A percentile compares a stretch with the other conserved stretches of the same genome.
phyloP scores from a whole-genome alignment of 106 monocot species.

The Dendrobium catenatum region DNA sequence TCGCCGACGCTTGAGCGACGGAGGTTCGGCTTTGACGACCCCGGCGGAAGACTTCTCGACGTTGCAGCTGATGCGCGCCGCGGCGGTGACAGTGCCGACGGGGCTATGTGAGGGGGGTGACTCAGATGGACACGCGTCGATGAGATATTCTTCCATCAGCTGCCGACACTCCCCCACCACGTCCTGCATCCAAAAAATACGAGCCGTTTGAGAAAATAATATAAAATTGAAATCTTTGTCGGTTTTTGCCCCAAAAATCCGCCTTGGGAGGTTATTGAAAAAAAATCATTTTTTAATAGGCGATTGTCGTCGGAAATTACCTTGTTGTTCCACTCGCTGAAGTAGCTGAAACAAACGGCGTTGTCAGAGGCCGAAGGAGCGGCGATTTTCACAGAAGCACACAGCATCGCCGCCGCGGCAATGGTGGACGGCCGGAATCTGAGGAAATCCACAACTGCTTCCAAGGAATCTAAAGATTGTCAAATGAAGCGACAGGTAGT shows the following conservation, averaged over 20 bases:
- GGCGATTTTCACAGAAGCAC: slow-evolving; percentile 16
- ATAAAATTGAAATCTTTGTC: not conserved
- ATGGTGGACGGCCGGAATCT: slow-evolving; percentile 47
- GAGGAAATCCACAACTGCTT: slow-evolving; percentile 53
- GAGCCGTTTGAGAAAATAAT: too few species aligned
- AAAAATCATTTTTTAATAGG: too few species aligned
- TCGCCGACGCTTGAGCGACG: slow-evolving; percentile 22
- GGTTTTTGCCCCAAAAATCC: not conserved
- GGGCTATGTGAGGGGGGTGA: slow-evolving; percentile 23
- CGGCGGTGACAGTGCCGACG: slow-evolving; percentile 58
- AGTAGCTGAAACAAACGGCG: slow-evolving; percentile 1
- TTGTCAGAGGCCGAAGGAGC: slow-evolving; percentile 11
- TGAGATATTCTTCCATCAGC: slow-evolving; percentile 38
- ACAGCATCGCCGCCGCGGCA: slow-evolving; percentile 46
- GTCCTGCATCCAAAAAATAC: slow-evolving; percentile 25
- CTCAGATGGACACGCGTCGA: slow-evolving; percentile 30
- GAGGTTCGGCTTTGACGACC: not conserved
- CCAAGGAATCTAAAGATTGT: not conserved
- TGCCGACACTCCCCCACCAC: slow-evolving; percentile 36
- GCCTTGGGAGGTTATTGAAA: not conserved
- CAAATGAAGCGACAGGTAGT: not conserved
- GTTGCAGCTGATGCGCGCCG: slow-evolving; percentile 53
- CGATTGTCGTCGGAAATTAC: slow-evolving; percentile 12
- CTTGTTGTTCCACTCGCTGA: slow-evolving; percentile 21
- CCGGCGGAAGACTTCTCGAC: slow-evolving; percentile 16